Base-by-base conservation (phyloP, 1,139 yeast genomes). In the Candida frijolesensis region DNA sequence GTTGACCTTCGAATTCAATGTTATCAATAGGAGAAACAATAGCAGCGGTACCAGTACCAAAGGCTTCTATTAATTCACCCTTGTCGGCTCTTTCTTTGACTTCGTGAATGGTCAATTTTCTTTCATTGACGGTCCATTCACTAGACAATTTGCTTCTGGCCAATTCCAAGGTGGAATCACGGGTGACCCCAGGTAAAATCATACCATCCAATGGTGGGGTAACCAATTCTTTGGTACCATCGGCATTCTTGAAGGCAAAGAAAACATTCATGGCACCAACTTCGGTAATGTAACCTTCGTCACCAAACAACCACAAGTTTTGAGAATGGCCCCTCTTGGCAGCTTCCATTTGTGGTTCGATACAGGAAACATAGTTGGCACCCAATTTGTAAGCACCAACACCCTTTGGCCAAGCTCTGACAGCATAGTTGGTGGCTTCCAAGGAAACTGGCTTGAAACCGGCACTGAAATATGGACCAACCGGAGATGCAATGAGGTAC, bases 351-450 rank as follows among this genome's bases (percentile, higher is more conserved):
- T 89, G 97, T 30, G 98, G 97, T 64, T 82, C 79, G 64, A 92
- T 83, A 69, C 97, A 89, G 51, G 98, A 97, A 42, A 97, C 98
- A 67, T 94, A 94, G 76, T 94, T 94, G 54, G 97, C 98, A 69
- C 99, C 99, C 62, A 94, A 82, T 75, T 94, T 94, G 72, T 84
- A 86, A 79, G 91, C 86, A 71, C 99, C 99, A 57, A 85, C 91
- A 68, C 98, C 99, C 64, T 97, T 97, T 63, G 98, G 98, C 98
- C 98, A 94, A 14, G 99, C 97, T 74, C 98, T 87, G 25, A 92
- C 94, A 45, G 96, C 96, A 60, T 89, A 84, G 66, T 89, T 96
- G 34, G 97, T 90, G 58, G 98, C 98, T 74, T 92, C 97, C 55
- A 94, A 78, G 51, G 84, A 79, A 47, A 94, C 96, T 34, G 98